Evolutionary conservation across 345 rosid genomes (phyloP).

Genomic region (Sonneratia alba): DNA sequence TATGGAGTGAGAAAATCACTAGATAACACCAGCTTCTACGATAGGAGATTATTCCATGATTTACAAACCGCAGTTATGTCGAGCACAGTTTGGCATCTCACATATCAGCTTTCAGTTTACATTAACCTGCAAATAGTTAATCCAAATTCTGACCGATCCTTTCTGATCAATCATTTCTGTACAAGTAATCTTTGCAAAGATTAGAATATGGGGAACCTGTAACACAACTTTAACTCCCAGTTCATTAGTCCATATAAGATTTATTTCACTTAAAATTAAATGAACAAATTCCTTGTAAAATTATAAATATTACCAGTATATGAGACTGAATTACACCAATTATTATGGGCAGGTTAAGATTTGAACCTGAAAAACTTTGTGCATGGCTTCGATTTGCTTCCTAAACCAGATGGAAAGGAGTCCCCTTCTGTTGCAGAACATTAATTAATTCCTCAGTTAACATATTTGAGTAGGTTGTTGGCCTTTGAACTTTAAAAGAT

Average conservation of each 20-base stretch:
- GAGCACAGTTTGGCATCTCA: slow-evolving; percentile 24
- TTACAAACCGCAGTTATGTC: slow-evolving; percentile 16
- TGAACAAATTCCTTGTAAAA: slow-evolving; percentile 17
- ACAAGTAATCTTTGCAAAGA: slow-evolving; percentile 38
- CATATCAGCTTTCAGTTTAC: slow-evolving; percentile 35
- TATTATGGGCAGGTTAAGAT: slow-evolving; percentile 58
- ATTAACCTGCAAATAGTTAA: slow-evolving; percentile 33
- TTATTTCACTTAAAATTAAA: slow-evolving; percentile 23
- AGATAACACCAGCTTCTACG: not conserved
- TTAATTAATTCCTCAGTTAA: slow-evolving; percentile 58
- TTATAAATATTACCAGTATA: slow-evolving; percentile 27
- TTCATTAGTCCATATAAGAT: slow-evolving; percentile 50
- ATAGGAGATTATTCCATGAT: not conserved
- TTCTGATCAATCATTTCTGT: slow-evolving; percentile 37
- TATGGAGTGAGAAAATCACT: not conserved
- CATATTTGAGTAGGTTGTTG: slow-evolving; percentile 29
- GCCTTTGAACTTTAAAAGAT: slow-evolving; percentile 21
- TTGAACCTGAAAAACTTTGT: slow-evolving; percentile 95
- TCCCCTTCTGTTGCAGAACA: slow-evolving; percentile 77
- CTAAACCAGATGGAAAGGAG: slow-evolving; percentile 71
- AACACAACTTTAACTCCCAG: slow-evolving; percentile 51
- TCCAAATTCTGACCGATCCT: slow-evolving; percentile 25
- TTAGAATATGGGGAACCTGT: slow-evolving; percentile 55
- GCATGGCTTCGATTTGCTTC: slow-evolving; percentile 97
- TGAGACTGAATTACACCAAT: slow-evolving; percentile 31